Percentiles rank a stretch among this genome's conserved stretches.
phyloP scores from a whole-genome alignment of 352 stramenopile species.

The Globisporangium barbulae region DNA sequence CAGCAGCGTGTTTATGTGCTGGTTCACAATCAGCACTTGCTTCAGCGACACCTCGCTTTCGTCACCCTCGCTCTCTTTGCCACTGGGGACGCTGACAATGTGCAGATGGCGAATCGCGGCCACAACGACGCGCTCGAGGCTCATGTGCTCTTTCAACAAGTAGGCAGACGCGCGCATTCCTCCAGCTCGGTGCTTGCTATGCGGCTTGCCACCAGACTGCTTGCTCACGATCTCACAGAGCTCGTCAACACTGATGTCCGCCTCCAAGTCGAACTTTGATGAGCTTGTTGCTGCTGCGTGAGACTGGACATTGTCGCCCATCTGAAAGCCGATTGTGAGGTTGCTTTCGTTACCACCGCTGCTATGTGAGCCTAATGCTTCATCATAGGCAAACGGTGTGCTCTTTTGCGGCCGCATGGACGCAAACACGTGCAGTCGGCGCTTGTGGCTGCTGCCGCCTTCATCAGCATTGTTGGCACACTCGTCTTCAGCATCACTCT shows the following conservation, averaged over 20 bases:
- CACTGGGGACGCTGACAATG: conserved; percentile 33
- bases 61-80: neutral
- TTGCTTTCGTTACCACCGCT: conserved; percentile 9
- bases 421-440: conserved; percentile 33
- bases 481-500: neutral
- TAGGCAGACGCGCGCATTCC: neutral
- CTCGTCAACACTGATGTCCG: conserved; percentile 24
- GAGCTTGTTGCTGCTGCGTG: neutral
- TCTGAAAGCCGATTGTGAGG: conserved; percentile 31
- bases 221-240: conserved; percentile 25
- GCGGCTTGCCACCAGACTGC: conserved; percentile 2
- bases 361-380: neutral
- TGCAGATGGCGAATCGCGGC: conserved; percentile 37
- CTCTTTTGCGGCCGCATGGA: conserved; percentile 24
- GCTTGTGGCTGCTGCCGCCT: conserved; percentile 10
- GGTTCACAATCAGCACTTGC: conserved; percentile 38
- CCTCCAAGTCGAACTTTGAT: conserved; percentile 21
- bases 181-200: neutral
- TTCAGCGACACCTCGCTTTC: conserved; percentile 8
- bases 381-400: neutral
- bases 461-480: neutral
- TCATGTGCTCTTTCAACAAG: conserved; percentile 15
- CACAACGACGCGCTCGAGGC: conserved; percentile 31
- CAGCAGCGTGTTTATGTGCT: conserved; percentile 29
- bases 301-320: conserved; percentile 16